Base-by-base conservation (phyloP, 169 alveolate species). In the Cryptosporidium xiaoi region DNA sequence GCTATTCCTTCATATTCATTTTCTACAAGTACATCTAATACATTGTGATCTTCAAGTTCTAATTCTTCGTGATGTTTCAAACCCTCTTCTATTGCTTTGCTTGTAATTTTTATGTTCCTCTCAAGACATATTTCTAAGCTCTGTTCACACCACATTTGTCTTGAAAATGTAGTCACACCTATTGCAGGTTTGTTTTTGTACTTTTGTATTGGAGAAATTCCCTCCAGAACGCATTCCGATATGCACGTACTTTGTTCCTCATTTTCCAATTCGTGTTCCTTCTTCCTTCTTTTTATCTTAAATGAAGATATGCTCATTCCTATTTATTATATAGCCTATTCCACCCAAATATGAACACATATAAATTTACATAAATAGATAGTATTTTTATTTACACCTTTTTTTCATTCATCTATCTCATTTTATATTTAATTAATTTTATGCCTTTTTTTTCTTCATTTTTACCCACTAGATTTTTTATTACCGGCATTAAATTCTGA, bases 61-160 rank as follows among this genome's bases (percentile, higher is more conserved):
- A 77, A 62, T 40, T 60, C 71, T 44, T 77, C 87, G 64, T 77
- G 87, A 46, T 77, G 87, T 27, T 44, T 77, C 48, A 77, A 13
- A 31, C 87, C 87, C 46, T 77, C 87, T 6, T 77, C 87, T 16
- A 77, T 77, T 5, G 87, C 87, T 10, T 77, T 77, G 40, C 87
- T 77, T 8, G 87, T 60, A 16, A 62, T 34, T 62, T 60, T 77
- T 44, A 77, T 62, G 29, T 77, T 62, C 5, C 56, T 60, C 16
- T 77, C 87, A 20, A 77, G 71, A 44, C 65, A 77, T 56, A 77
- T 60, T 13, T 77, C 87, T 7, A 77, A 29, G 40, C 77, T 77
- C 56, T 77, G 58, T 56, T 77, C 87, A 29, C 87, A 77, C 87
- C 87, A 77, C 69, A 77, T 77, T 77, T 77, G 87, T 36, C 77